phyloP scores from a whole-genome alignment of 169 alveolate species.

The Eimeria praecox region DNA sequence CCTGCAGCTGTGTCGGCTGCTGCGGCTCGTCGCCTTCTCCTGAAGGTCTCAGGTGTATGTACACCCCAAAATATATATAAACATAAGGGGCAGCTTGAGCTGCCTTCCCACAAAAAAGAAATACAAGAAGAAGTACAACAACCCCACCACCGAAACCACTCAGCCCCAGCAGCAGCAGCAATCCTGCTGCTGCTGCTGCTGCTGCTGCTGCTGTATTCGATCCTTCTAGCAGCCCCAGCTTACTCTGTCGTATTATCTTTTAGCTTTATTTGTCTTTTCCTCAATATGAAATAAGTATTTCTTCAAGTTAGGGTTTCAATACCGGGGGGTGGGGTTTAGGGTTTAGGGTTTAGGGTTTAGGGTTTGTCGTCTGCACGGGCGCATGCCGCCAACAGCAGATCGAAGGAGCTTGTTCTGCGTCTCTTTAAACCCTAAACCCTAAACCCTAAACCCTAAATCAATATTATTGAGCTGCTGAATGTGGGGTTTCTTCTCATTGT shows the following conservation, averaged over 20 bases:
- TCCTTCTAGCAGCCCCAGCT: neutral
- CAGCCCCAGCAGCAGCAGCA: constrained; percentile 52
- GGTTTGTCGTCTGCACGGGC: neutral
- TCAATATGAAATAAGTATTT: neutral
- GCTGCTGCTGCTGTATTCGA: neutral
- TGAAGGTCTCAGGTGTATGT: neutral
- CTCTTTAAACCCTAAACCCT: constrained; percentile 1
- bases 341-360: constrained; percentile 40
- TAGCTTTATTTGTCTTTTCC: neutral
- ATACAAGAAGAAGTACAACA: neutral
- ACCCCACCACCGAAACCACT: constrained; percentile 9
- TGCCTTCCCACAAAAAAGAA: neutral
- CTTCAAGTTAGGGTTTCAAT: neutral
- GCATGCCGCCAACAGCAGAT: neutral
- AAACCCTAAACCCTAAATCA: neutral
- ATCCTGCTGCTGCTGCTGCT: neutral
- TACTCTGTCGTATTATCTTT: neutral
- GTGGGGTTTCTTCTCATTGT: neutral
- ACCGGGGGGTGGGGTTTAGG: constrained; percentile 29
- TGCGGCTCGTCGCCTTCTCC: neutral
- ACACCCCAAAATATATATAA: neutral
- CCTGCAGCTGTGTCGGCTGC: constrained; percentile 14
- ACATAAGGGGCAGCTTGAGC: neutral
- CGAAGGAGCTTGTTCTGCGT: neutral
- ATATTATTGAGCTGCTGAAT: neutral